Percentiles rank a stretch among this genome's conserved stretches.
Conservation (phyloP, 306 rosid species). For the Alnus rubra region DNA sequence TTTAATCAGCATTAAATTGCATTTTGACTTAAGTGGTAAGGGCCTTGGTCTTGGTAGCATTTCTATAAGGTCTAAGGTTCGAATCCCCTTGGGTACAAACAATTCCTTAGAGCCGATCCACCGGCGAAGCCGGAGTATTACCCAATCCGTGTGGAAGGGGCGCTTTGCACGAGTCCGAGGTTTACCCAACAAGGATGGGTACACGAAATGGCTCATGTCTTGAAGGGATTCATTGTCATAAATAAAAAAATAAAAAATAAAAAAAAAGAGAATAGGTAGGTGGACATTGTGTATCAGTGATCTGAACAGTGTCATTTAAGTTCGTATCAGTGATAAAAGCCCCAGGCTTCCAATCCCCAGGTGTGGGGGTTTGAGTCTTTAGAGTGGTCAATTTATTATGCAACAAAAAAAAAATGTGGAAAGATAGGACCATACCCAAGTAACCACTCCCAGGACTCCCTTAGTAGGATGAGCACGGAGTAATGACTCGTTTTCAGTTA, state of each 20-base stretch:
- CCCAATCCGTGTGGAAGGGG: too few relatives aligned
- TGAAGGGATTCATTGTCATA: too few relatives aligned
- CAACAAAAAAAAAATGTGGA: background rate
- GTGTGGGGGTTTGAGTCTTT: background rate
- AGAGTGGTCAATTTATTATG: background rate
- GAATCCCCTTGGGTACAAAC: too few relatives aligned
- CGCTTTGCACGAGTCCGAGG: too few relatives aligned
- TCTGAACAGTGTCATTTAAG: background rate
- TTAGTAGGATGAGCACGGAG: background rate
- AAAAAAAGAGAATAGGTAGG: background rate
- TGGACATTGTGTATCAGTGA: background rate
- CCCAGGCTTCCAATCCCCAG: background rate
- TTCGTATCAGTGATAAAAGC: background rate
- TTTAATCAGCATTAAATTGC: background rate
- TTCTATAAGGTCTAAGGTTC: too few relatives aligned
- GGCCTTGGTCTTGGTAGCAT: too few relatives aligned
- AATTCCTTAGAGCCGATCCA: too few relatives aligned
- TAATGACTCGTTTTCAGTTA: background rate
- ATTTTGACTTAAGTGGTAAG: background rate
- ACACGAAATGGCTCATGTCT: too few relatives aligned
- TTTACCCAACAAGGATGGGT: too few relatives aligned
- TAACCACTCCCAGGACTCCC: background rate
- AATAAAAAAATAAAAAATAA: too few relatives aligned
- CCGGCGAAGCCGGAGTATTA: too few relatives aligned
- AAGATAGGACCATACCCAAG: background rate